phyloP scores from a whole-genome alignment of 1,284 basidiomycete genomes.

The Leccinum fallax region DNA sequence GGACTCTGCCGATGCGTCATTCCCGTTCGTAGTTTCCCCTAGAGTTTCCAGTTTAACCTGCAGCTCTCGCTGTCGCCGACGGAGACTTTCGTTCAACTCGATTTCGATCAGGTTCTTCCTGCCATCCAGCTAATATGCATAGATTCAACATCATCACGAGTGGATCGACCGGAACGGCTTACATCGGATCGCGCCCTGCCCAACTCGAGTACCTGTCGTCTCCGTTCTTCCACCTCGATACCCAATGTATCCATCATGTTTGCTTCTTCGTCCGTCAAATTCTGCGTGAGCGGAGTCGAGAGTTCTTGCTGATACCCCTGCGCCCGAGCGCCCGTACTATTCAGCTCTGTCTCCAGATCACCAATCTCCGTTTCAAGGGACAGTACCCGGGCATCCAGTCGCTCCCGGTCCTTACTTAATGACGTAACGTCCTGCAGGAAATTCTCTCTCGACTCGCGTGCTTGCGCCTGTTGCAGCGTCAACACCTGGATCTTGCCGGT shows the following conservation, averaged over 20 bases:
- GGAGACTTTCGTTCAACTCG: conserved; percentile 89
- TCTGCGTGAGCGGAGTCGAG: conserved; percentile 72
- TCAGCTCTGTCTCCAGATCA: conserved; percentile 75
- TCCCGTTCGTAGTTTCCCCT: conserved; percentile 65
- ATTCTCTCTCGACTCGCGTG: conserved; percentile 68
- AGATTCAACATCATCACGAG: conserved; percentile 3
- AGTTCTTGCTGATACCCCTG: conserved; percentile 75
- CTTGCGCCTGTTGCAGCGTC: conserved; percentile 71
- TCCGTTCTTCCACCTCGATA: conserved; percentile 74
- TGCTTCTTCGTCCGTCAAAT: conserved; percentile 76
- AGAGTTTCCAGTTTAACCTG: conserved; percentile 76
- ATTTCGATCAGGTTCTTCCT: conserved; percentile 87
- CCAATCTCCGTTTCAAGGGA: conserved; percentile 70
- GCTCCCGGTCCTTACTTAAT: conserved; percentile 73
- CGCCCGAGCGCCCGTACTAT: conserved; percentile 58
- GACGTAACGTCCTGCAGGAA: conserved; percentile 65
- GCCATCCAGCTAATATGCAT: conserved; percentile 62
- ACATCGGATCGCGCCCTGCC: conserved; percentile 77
- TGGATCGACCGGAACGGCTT: conserved; percentile 25
- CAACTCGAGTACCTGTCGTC: conserved; percentile 70
- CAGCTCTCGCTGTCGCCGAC: conserved; percentile 78
- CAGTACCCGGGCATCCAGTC: conserved; percentile 60
- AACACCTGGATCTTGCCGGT: conserved; percentile 77
- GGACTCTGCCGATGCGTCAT: conserved; percentile 59
- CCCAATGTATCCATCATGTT: conserved; percentile 69